Evolutionary conservation across 768 basidiomycete species (phyloP).

Genomic region (Rhodocollybia butyracea): DNA sequence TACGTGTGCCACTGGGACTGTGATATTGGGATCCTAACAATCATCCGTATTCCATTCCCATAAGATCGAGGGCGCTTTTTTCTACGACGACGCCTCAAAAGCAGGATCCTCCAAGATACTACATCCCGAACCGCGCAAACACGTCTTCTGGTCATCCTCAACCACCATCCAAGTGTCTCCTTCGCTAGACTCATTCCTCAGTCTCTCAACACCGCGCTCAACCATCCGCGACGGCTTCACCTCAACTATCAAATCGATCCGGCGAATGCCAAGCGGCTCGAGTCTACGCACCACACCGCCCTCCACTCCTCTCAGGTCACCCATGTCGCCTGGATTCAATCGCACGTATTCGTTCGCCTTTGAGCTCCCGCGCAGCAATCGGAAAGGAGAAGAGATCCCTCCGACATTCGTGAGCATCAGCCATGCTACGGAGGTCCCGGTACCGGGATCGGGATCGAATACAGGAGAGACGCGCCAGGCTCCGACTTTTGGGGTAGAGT

Average conservation of each 20-base stretch:
- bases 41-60: background rate
- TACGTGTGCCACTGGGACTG: constrained; percentile 22
- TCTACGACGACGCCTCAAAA: constrained; percentile 32
- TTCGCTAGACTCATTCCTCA: constrained; percentile 20
- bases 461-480: background rate
- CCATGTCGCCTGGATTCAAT: constrained; percentile 20
- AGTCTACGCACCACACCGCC: constrained; percentile 29
- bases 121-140: constrained; percentile 27
- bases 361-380: constrained; percentile 46
- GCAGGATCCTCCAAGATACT: constrained; percentile 18
- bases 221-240: constrained; percentile 41
- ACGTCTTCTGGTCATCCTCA: constrained; percentile 50
- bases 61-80: constrained; percentile 65
- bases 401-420: constrained; percentile 43
- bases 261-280: constrained; percentile 42
- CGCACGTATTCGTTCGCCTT: constrained; percentile 51
- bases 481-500: constrained; percentile 37
- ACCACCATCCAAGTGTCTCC: constrained; percentile 38
- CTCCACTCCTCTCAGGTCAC: constrained; percentile 20
- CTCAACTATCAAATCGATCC: constrained; percentile 3
- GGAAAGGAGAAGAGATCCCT: constrained; percentile 58
- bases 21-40: background rate
- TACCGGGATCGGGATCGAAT: constrained; percentile 1
- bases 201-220: constrained; percentile 28
- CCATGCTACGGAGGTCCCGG: constrained; percentile 23